Evolutionary conservation across 2,329 filamentous ascomycete genomes (phyloP).

Genomic region (Leptographium lundbergii): DNA sequence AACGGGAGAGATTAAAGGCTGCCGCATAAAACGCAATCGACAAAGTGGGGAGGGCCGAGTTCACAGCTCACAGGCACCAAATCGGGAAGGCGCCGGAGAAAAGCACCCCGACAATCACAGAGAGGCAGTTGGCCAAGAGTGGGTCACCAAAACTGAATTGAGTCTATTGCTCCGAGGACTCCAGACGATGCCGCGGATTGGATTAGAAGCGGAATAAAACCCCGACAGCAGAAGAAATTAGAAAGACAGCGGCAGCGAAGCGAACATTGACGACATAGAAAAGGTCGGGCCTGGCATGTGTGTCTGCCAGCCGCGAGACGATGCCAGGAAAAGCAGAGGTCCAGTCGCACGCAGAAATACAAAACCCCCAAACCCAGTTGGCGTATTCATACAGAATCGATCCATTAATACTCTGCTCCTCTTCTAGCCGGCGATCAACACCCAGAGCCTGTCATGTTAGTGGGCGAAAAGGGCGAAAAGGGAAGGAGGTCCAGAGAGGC

Average conservation of each 20-base stretch:
- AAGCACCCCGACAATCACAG: slow-evolving; percentile 4
- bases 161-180: not conserved
- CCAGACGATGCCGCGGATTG: not conserved
- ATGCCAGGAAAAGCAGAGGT: no score
- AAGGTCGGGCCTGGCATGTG: slow-evolving; percentile 4
- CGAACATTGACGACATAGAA: slow-evolving; percentile 1
- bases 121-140: not conserved
- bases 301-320: not conserved
- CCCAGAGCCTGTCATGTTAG: slow-evolving; percentile 41
- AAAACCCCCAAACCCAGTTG: slow-evolving; percentile 11
- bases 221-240: not conserved
- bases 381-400: not conserved
- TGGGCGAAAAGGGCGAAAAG: not conserved
- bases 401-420: not conserved
- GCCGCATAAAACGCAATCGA: not conserved
- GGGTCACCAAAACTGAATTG: not conserved
- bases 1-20: not conserved
- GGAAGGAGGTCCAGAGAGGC: not conserved
- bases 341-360: not conserved
- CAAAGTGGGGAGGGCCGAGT: not conserved
- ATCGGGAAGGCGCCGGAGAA: not conserved
- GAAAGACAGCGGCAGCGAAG: slow-evolving; percentile 1
- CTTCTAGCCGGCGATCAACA: slow-evolving; percentile 45
- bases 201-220: not conserved
- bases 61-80: not conserved